Evolutionary conservation across 2,329 filamentous ascomycete genomes (phyloP).

Genomic region (Catunica adiposa): DNA sequence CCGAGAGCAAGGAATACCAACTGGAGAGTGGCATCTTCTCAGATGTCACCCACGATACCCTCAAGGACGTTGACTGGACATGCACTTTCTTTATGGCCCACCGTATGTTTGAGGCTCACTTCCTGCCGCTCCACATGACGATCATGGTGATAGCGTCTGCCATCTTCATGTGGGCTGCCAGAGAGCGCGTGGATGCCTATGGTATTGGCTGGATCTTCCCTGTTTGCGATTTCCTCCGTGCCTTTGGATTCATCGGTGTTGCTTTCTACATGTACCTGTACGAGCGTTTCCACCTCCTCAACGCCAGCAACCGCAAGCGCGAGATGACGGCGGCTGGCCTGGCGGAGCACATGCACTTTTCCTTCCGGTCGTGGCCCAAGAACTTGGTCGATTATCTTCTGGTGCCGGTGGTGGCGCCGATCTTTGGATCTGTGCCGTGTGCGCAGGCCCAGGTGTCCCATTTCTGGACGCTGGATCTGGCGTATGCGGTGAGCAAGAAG

Average conservation of each 20-base stretch:
- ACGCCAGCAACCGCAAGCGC: conserved; percentile 41
- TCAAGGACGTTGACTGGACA: conserved; percentile 36
- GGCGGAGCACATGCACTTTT: conserved; percentile 48
- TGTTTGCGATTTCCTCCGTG: conserved; percentile 42
- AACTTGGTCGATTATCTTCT: conserved; percentile 47
- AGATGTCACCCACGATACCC: conserved; percentile 34
- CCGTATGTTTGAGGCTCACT: conserved; percentile 59
- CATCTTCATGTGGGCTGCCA: conserved; percentile 39
- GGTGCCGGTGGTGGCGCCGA: conserved; percentile 49
- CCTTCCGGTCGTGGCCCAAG: conserved; percentile 35
- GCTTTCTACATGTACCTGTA: conserved; percentile 49
- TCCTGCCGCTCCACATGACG: conserved; percentile 50
- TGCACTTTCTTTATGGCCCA: conserved; percentile 43
- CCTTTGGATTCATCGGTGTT: conserved; percentile 44
- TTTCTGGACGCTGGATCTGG: conserved; percentile 51
- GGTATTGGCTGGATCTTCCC: conserved; percentile 42
- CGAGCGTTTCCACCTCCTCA: conserved; percentile 48
- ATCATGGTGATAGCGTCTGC: conserved; percentile 47
- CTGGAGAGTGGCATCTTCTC: conserved; percentile 38
- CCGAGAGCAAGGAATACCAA: conserved; percentile 29
- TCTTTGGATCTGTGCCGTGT: conserved; percentile 52
- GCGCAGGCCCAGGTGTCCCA: conserved; percentile 52
- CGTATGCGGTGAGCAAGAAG: conserved; percentile 59
- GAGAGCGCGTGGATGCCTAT: conserved; percentile 33
- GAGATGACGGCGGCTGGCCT: conserved; percentile 52